Percentiles rank a stretch among this genome's conserved stretches.
These are phyloP conservation scores for Leccinum arenicola DNA, from an alignment of 768 basidiomycete species.

Conservation along the genomic window DNA sequence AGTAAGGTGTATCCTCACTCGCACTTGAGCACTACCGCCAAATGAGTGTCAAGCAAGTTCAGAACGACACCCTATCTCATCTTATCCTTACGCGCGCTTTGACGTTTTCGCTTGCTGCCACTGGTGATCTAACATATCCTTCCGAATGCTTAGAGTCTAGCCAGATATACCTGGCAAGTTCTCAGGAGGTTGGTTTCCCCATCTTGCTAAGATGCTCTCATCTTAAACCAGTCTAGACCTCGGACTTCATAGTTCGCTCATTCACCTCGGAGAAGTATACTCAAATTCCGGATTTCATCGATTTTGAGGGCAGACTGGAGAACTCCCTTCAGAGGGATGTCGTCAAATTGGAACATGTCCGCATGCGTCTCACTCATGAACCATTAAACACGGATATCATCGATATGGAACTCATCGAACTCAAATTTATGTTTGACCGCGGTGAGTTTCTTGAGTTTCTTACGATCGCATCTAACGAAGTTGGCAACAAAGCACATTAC, in stretches of 20 bases:
- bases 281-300: constrained; percentile 85
- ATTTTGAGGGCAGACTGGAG: constrained; percentile 77
- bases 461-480: constrained; percentile 5
- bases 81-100: constrained; percentile 73
- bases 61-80: constrained; percentile 88
- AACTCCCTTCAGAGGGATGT: constrained; percentile 84
- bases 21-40: constrained; percentile 77
- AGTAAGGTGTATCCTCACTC: constrained; percentile 63
- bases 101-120: constrained; percentile 74
- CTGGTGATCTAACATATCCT: constrained; percentile 71
- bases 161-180: constrained; percentile 77
- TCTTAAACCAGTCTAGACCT: constrained; percentile 46
- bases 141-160: constrained; percentile 78
- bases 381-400: constrained; percentile 65
- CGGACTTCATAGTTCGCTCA: constrained; percentile 77
- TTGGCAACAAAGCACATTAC: constrained; percentile 52
- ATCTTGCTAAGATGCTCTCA: not conserved
- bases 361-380: constrained; percentile 81
- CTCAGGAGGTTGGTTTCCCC: constrained; percentile 60
- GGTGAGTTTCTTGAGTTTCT: constrained; percentile 38
- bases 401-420: constrained; percentile 80
- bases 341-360: constrained; percentile 78
- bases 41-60: constrained; percentile 80
- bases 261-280: constrained; percentile 82
- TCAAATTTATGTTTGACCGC: constrained; percentile 80